Conservation (phyloP, 1,284 basidiomycete genomes). For the Puccinia novopanici region DNA sequence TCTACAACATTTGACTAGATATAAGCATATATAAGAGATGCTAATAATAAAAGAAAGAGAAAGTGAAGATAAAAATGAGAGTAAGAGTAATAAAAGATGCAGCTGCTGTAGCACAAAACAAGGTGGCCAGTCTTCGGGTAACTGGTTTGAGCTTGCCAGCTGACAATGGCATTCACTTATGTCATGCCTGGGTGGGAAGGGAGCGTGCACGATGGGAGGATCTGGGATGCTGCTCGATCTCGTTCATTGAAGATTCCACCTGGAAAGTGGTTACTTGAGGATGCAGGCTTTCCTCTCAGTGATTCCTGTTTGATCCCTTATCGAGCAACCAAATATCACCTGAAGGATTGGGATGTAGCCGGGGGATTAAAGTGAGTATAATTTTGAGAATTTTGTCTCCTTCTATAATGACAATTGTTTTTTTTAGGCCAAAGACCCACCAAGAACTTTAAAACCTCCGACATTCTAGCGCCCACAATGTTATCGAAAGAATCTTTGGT, state of each 20-base stretch:
- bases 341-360: conserved; percentile 13
- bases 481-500: conserved; percentile 52
- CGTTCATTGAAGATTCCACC: background rate
- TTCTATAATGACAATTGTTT: too few species aligned
- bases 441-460: conserved; percentile 52
- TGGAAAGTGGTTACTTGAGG: conserved; percentile 6
- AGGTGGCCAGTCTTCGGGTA: background rate
- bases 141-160: too few species aligned
- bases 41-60: too few species aligned
- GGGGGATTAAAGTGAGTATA: conserved; percentile 9
- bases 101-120: too few species aligned
- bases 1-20: too few species aligned
- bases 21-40: too few species aligned
- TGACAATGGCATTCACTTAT: conserved; percentile 27
- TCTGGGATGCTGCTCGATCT: conserved; percentile 4
- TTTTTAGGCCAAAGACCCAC: conserved; percentile 46
- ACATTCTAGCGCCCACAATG: conserved; percentile 51
- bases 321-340: conserved; percentile 10
- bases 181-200: conserved; percentile 35
- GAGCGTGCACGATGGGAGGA: conserved; percentile 3
- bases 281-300: background rate
- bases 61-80: too few species aligned
- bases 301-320: conserved; percentile 18
- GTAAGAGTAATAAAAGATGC: too few species aligned
- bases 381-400: background rate